These are phyloP conservation scores for Naumovozyma baii DNA, from an alignment of 805 yeast species.

Conservation along the genomic window DNA sequence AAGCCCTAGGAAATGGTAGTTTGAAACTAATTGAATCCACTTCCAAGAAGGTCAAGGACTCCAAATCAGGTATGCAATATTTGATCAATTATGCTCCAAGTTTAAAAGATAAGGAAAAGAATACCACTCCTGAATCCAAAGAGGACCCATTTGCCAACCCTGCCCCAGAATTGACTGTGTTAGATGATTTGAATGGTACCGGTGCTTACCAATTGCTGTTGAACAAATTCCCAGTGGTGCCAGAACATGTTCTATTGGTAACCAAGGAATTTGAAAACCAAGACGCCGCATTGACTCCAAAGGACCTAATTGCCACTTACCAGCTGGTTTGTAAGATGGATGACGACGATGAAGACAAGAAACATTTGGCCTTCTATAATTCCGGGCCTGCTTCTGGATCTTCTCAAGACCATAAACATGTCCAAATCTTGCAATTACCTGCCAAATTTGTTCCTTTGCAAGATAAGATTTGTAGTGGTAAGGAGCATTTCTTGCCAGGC, in stretches of 20 bases:
- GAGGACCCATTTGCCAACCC: slow-evolving; percentile 73
- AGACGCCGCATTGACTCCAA: slow-evolving; percentile 55
- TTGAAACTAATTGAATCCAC: slow-evolving; percentile 45
- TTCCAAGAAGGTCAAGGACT: slow-evolving; percentile 25
- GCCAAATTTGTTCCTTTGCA: slow-evolving; percentile 48
- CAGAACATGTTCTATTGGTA: slow-evolving; percentile 68
- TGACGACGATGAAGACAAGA: slow-evolving; percentile 28
- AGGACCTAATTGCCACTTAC: slow-evolving; percentile 56
- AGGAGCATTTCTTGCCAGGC: slow-evolving; percentile 46
- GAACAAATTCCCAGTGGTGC: slow-evolving; percentile 80
- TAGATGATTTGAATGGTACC: slow-evolving; percentile 39
- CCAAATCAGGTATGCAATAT: slow-evolving; percentile 26
- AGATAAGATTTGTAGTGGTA: slow-evolving; percentile 35
- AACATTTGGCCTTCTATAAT: slow-evolving; percentile 78
- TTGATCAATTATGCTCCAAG: slow-evolving; percentile 28
- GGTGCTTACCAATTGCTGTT: slow-evolving; percentile 53
- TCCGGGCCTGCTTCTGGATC: slow-evolving; percentile 87
- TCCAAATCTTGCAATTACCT: slow-evolving; percentile 76
- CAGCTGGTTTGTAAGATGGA: slow-evolving; percentile 44
- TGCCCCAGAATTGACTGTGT: slow-evolving; percentile 62
- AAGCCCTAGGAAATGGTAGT: slow-evolving; percentile 38
- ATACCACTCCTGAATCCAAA: no score
- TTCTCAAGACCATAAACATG: slow-evolving; percentile 88
- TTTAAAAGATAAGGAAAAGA: slow-evolving; percentile 30
- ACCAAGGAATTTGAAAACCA: slow-evolving; percentile 71